Evolutionary conservation across 73 alveolate species (phyloP).

Genomic region (Vitrella brassicaformis): DNA sequence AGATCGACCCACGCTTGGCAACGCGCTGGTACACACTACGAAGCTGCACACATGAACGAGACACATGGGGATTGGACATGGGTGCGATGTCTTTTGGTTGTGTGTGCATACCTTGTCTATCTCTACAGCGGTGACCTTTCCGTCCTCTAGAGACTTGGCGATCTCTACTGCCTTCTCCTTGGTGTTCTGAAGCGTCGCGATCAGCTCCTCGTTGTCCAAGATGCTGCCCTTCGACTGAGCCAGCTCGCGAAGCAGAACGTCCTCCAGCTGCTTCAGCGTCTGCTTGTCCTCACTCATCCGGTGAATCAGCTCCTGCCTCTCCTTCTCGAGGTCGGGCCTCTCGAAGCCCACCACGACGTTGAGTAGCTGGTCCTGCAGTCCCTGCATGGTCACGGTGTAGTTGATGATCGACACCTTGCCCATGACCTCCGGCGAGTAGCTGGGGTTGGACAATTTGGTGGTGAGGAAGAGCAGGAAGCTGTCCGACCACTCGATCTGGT

Average conservation of each 20-base stretch:
- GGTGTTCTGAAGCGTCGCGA: conserved; percentile 84
- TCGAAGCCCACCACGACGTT: conserved; percentile 96
- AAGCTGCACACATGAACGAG: background rate
- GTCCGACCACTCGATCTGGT: conserved; percentile 71
- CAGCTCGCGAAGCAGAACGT: conserved; percentile 20
- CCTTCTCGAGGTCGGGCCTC: conserved; percentile 87
- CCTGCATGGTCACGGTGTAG: conserved; percentile 91
- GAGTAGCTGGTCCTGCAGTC: conserved; percentile 89
- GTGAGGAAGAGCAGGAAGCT: conserved; percentile 88
- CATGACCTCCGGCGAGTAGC: conserved; percentile 96
- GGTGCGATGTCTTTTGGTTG: too few relatives aligned
- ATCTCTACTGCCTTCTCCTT: conserved; percentile 90
- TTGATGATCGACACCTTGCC: conserved; percentile 96
- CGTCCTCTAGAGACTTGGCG: conserved; percentile 79
- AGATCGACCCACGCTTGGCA: conserved; percentile 98
- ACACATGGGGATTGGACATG: background rate
- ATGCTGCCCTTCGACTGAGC: conserved; percentile 67
- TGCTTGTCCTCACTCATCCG: conserved; percentile 85
- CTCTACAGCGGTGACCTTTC: conserved; percentile 88
- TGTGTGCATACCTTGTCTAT: conserved; percentile 47
- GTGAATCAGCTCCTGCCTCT: conserved; percentile 75
- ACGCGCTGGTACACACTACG: conserved; percentile 34
- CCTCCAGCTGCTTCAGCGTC: conserved; percentile 25
- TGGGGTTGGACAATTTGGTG: conserved; percentile 95
- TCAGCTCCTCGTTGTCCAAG: conserved; percentile 86